A percentile compares a stretch with the other conserved stretches of the same genome.
Conservation (phyloP, 768 basidiomycete species). For the Jaapia argillacea region DNA sequence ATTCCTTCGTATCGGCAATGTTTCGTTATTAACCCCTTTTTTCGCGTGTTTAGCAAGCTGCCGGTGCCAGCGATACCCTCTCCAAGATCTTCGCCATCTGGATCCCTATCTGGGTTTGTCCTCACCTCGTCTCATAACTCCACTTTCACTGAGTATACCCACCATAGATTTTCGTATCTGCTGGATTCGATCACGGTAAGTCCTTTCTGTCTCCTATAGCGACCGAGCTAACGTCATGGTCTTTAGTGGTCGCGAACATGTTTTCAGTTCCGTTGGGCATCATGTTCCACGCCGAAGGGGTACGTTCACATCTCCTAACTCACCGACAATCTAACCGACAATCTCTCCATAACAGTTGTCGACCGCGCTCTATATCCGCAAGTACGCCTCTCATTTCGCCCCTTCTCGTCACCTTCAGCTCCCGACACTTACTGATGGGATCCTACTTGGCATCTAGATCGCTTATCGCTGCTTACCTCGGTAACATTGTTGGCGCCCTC, state of each 20-base stretch:
- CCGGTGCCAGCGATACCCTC: slow-evolving; percentile 53
- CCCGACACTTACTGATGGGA: background rate
- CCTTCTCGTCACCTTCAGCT: background rate
- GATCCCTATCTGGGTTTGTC: slow-evolving; percentile 64
- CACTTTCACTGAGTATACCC: background rate
- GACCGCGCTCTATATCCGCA: slow-evolving; percentile 49
- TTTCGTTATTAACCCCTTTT: too few relatives aligned
- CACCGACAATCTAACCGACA: background rate
- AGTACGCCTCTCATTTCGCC: slow-evolving; percentile 33
- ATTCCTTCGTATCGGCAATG: slow-evolving; percentile 2
- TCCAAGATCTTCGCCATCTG: slow-evolving; percentile 64
- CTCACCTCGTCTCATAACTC: background rate
- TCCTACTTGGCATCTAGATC: slow-evolving; percentile 26
- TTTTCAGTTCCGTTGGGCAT: slow-evolving; percentile 63
- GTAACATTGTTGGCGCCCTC: slow-evolving; percentile 58
- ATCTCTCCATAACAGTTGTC: slow-evolving; percentile 27
- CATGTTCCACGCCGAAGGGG: slow-evolving; percentile 51
- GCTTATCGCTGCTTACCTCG: slow-evolving; percentile 52
- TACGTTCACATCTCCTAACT: slow-evolving; percentile 21
- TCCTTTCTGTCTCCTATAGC: background rate
- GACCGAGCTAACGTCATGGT: background rate
- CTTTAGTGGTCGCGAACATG: slow-evolving; percentile 64
- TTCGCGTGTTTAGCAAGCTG: slow-evolving; percentile 45
- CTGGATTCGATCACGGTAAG: slow-evolving; percentile 62
- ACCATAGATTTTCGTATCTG: slow-evolving; percentile 55